Conservation (phyloP, 768 basidiomycete species). For the Podaxis sp. region DNA sequence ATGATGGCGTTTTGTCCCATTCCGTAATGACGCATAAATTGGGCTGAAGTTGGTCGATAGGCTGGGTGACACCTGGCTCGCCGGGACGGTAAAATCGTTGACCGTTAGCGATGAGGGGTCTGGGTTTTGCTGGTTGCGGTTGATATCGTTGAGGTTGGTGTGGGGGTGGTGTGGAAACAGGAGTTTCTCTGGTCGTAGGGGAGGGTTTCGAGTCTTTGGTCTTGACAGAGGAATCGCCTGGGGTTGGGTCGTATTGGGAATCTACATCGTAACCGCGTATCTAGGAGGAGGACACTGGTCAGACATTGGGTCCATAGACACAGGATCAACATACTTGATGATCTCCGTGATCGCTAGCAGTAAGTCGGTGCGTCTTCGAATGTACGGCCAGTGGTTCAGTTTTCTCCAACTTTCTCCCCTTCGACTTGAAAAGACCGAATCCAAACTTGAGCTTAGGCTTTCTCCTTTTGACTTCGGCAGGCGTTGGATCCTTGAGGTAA, state of each 20-base stretch:
- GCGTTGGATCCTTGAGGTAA: not conserved
- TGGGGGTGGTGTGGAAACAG: not conserved
- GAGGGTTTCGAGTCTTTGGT: too few relatives aligned
- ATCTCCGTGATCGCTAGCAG: too few relatives aligned
- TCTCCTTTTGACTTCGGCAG: not conserved
- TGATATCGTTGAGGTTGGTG: too few relatives aligned
- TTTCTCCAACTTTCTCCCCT: not conserved
- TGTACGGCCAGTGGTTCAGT: not conserved
- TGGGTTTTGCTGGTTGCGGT: not conserved
- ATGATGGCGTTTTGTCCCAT: slow-evolving; percentile 2
- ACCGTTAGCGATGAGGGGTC: not conserved
- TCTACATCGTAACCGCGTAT: too few relatives aligned
- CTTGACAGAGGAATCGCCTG: too few relatives aligned
- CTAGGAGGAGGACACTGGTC: too few relatives aligned
- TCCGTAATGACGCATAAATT: not conserved
- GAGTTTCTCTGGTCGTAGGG: not conserved
- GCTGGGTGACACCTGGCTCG: not conserved
- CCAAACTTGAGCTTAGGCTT: not conserved
- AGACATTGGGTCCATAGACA: too few relatives aligned
- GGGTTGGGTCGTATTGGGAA: too few relatives aligned
- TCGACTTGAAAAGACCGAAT: not conserved
- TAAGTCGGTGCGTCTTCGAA: not conserved
- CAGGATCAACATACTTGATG: too few relatives aligned
- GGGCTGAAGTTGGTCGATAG: not conserved
- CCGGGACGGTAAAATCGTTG: not conserved